A percentile compares a stretch with the other conserved stretches of the same genome.
Conservation (phyloP, 2,329 filamentous ascomycete species). For the Grosmannia clavigera region DNA sequence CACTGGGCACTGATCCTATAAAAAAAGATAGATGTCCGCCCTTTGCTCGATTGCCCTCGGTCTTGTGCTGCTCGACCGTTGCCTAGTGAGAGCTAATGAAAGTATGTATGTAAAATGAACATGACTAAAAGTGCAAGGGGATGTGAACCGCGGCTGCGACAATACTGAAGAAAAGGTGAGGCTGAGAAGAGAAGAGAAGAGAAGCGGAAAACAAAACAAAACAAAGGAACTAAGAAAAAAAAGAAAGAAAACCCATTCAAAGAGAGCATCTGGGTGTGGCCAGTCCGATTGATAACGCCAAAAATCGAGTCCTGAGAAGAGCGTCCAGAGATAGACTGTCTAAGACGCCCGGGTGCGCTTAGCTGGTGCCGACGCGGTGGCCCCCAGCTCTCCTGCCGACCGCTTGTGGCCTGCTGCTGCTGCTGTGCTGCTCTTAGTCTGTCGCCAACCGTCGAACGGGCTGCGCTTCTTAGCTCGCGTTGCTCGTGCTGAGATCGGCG, state of each 20-base stretch:
- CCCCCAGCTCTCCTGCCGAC: background rate
- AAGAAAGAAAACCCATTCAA: conserved; percentile 3
- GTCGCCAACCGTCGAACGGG: conserved; percentile 57
- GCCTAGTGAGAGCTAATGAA: background rate
- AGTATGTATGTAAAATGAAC: background rate
- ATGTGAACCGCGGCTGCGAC: background rate
- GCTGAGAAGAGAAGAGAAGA: background rate
- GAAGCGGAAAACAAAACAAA: background rate
- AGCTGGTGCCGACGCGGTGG: background rate
- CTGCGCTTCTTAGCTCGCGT: conserved; percentile 41
- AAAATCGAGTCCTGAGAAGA: background rate
- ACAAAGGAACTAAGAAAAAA: background rate
- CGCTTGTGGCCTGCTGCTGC: background rate
- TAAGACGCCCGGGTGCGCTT: conserved; percentile 1
- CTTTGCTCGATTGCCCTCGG: too few relatives aligned
- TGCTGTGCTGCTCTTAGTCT: conserved; percentile 41
- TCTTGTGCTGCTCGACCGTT: background rate
- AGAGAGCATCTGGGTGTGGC: background rate
- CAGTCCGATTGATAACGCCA: background rate
- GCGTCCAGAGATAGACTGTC: background rate
- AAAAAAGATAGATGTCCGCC: background rate
- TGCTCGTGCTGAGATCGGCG: conserved; percentile 47
- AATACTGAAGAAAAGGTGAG: background rate
- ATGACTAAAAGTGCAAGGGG: background rate
- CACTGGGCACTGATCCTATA: background rate